Conservation (phyloP, 805 yeast species). For the Candida ascalaphidarum region DNA sequence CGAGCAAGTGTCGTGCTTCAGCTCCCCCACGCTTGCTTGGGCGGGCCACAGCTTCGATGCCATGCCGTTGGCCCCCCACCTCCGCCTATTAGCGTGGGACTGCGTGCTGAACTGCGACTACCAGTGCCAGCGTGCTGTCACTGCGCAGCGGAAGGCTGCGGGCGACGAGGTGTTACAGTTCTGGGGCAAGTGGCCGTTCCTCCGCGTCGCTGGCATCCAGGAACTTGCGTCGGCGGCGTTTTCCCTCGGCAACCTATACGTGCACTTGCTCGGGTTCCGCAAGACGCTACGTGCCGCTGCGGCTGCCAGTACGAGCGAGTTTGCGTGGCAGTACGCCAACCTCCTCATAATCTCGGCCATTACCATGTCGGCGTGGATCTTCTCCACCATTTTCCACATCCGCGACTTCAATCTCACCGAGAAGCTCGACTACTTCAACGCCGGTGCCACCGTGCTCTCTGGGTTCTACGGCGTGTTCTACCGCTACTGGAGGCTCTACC, state of each 20-base stretch:
- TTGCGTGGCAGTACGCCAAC: too few relatives aligned
- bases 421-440: conserved; percentile 83
- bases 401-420: conserved; percentile 78
- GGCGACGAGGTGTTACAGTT: conserved; percentile 67
- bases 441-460: conserved; percentile 77
- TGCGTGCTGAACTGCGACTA: conserved; percentile 74
- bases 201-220: conserved; percentile 70
- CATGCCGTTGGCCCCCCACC: conserved; percentile 31
- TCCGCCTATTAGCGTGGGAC: conserved; percentile 35
- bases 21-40: too few relatives aligned
- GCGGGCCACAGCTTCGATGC: conserved; percentile 23
- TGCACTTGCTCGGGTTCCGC: conserved; percentile 13
- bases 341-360: conserved; percentile 42
- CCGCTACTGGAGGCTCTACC: conserved; percentile 55
- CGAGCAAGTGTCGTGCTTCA: conserved; percentile 22
- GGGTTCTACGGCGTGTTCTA: conserved; percentile 66
- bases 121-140: conserved; percentile 76
- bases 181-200: conserved; percentile 98
- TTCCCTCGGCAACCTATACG: conserved; percentile 41
- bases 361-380: conserved; percentile 83
- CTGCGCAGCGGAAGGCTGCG: conserved; percentile 38
- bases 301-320: too few relatives aligned
- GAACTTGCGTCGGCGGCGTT: conserved; percentile 77
- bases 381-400: conserved; percentile 80
- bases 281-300: conserved; percentile 2